These are phyloP conservation scores for Aegilops umbellulata DNA, from an alignment of 176 grass and related monocot species.

Conservation along the genomic window DNA sequence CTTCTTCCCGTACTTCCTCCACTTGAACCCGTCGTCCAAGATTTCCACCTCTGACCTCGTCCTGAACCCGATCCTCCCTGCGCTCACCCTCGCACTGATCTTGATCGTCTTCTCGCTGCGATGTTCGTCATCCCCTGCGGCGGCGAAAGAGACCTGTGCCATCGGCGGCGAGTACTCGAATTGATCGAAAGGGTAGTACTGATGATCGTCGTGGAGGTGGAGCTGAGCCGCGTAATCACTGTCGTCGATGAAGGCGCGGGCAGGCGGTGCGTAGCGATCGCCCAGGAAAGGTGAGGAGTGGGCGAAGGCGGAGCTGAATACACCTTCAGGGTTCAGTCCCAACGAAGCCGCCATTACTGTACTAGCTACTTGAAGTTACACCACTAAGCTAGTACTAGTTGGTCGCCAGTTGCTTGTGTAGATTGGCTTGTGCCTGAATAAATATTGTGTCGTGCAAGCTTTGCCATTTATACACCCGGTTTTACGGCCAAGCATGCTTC, in stretches of 20 bases:
- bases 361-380: not conserved
- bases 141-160: not conserved
- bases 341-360: constrained; percentile 45
- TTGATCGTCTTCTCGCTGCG: not conserved
- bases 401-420: not conserved
- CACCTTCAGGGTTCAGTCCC: constrained; percentile 42
- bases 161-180: constrained; percentile 5
- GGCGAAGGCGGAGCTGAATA: constrained; percentile 6
- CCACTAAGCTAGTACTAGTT: not conserved
- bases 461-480: constrained; percentile 34
- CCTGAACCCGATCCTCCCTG: constrained; percentile 68
- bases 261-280: not conserved
- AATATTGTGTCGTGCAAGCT: not conserved
- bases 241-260: not conserved
- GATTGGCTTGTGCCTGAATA: not conserved
- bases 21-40: constrained; percentile 91
- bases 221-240: not conserved
- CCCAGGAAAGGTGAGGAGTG: constrained; percentile 27
- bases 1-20: constrained; percentile 98
- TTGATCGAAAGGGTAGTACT: not conserved
- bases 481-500: constrained; percentile 11
- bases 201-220: constrained; percentile 5
- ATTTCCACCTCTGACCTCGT: constrained; percentile 78
- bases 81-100: not conserved
- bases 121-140: not conserved